Conservation (phyloP, 148 eudicot genomes). For the Polygonum aviculare region DNA sequence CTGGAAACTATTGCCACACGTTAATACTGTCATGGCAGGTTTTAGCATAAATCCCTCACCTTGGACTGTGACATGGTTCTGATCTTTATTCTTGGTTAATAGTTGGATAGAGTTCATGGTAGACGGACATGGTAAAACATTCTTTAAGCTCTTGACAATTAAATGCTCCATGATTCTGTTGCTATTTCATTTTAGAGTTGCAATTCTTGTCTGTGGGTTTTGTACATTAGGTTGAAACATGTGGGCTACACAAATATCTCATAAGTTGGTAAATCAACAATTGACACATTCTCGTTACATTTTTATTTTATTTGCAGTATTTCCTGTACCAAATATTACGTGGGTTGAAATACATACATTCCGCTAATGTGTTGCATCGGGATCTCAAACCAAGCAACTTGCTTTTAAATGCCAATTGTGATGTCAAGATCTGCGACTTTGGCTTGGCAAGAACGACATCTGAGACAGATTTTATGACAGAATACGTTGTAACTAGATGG, state of each 20-base stretch:
- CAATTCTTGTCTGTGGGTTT: neutral
- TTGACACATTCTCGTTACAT: neutral
- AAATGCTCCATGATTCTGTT: neutral
- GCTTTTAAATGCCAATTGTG: constrained; percentile 91
- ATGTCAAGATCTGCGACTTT: constrained; percentile 96
- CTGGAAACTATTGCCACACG: neutral
- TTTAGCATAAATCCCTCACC: neutral
- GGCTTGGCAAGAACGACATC: constrained; percentile 94
- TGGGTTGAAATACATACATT: constrained; percentile 81
- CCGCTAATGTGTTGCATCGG: constrained; percentile 92
- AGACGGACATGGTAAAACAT: neutral
- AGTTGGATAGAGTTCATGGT: neutral
- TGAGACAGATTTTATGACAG: constrained; percentile 95
- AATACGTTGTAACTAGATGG: constrained; percentile 98
- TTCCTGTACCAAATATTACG: constrained; percentile 84
- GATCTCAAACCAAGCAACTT: constrained; percentile 96
- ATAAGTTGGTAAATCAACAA: neutral
- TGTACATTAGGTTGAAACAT: neutral
- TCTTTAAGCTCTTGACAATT: neutral
- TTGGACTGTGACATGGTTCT: neutral
- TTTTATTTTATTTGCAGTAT: constrained; percentile 48
- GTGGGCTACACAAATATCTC: too few relatives aligned
- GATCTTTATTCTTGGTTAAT: neutral
- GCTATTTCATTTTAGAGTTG: neutral
- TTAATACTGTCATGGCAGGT: neutral